These are phyloP conservation scores for Cladobotryum protrusum DNA, from an alignment of 2,329 filamentous ascomycete species.

Conservation along the genomic window DNA sequence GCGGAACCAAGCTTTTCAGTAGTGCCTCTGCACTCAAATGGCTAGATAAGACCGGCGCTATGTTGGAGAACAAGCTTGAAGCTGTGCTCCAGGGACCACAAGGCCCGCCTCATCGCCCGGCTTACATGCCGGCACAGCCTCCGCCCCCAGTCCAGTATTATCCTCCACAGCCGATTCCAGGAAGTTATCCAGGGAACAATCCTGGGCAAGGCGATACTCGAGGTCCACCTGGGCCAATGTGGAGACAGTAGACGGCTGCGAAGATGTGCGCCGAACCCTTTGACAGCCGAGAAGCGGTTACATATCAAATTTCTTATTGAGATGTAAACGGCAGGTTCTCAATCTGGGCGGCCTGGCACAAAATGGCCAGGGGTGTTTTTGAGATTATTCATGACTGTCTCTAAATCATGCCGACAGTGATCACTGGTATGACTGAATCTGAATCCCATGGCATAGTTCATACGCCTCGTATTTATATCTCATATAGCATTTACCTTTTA, in stretches of 20 bases:
- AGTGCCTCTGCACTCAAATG: conserved; percentile 29
- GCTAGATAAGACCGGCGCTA: conserved; percentile 30
- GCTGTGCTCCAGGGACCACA: conserved; percentile 22
- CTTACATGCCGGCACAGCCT: conserved; percentile 8
- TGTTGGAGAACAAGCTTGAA: conserved; percentile 28
- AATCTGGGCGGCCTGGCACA: too few relatives aligned
- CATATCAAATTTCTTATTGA: too few relatives aligned
- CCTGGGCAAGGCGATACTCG: background rate
- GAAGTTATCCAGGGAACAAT: background rate
- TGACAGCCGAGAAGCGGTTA: too few relatives aligned
- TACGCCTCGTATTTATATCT: too few relatives aligned
- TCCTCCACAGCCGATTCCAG: conserved; percentile 2
- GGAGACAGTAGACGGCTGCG: background rate
- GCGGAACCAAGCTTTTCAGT: conserved; percentile 23
- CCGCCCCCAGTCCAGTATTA: conserved; percentile 3
- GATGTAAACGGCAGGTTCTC: too few relatives aligned
- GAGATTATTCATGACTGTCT: too few relatives aligned
- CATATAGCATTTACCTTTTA: too few relatives aligned
- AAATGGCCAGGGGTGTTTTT: too few relatives aligned
- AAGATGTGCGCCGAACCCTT: too few relatives aligned
- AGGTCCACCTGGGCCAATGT: background rate
- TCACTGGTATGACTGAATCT: too few relatives aligned
- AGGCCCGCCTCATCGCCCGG: conserved; percentile 10
- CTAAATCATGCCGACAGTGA: too few relatives aligned
- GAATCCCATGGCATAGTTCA: too few relatives aligned